A percentile compares a stretch with the other conserved stretches of the same genome.
Evolutionary conservation across 1,284 basidiomycete genomes (phyloP).

Genomic region (Irpex rosettiformis): DNA sequence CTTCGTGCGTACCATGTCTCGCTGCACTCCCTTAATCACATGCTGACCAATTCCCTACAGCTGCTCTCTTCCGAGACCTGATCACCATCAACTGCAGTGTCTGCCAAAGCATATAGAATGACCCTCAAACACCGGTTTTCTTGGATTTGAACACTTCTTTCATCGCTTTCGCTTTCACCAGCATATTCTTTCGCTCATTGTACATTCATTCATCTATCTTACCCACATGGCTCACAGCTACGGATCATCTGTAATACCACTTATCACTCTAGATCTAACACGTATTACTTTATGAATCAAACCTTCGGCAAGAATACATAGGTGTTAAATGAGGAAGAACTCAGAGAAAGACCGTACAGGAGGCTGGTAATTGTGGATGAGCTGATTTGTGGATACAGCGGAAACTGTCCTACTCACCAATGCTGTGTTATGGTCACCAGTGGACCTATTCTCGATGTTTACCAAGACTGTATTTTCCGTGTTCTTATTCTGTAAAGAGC

Average conservation of each 20-base stretch:
- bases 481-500: slow-evolving; percentile 7
- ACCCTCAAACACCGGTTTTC: slow-evolving; percentile 1
- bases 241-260: slow-evolving; percentile 21
- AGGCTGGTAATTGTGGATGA: slow-evolving; percentile 2
- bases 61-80: slow-evolving; percentile 65
- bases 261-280: slow-evolving; percentile 19
- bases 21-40: slow-evolving; percentile 5
- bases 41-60: slow-evolving; percentile 31
- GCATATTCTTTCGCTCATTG: slow-evolving; percentile 18
- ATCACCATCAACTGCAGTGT: slow-evolving; percentile 69
- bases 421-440: neutral
- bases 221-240: slow-evolving; percentile 11
- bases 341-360: slow-evolving; percentile 12
- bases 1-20: slow-evolving; percentile 54
- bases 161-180: slow-evolving; percentile 13
- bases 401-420: slow-evolving; percentile 1
- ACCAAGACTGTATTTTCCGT: neutral
- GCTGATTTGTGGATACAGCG: neutral
- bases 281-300: slow-evolving; percentile 10
- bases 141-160: slow-evolving; percentile 7
- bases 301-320: neutral
- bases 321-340: slow-evolving; percentile 11
- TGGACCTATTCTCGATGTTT: neutral
- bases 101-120: slow-evolving; percentile 71
- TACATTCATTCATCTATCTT: slow-evolving; percentile 18